phyloP scores from a whole-genome alignment of 148 eudicot genomes.

The Drosera capensis region DNA sequence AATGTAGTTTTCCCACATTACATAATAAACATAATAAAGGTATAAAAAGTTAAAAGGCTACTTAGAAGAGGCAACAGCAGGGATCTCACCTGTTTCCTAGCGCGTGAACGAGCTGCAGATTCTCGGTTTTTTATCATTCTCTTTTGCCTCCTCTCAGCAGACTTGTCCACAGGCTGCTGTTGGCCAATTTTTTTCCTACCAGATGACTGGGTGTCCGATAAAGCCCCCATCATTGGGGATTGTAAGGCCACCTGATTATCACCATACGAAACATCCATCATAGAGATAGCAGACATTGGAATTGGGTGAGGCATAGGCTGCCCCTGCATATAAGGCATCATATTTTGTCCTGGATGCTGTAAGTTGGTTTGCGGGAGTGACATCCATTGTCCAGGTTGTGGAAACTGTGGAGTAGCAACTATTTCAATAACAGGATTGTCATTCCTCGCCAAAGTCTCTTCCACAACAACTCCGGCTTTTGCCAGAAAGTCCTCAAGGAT shows the following conservation, averaged over 20 bases:
- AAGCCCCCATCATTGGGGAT: slow-evolving; percentile 55
- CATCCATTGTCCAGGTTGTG: slow-evolving; percentile 45
- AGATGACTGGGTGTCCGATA: slow-evolving; percentile 61
- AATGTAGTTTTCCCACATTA: slow-evolving; percentile 4
- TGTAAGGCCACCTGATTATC: slow-evolving; percentile 48
- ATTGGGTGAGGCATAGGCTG: too few species aligned
- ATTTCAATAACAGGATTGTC: slow-evolving; percentile 8
- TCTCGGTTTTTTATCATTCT: slow-evolving; percentile 96
- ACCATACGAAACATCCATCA: slow-evolving; percentile 33
- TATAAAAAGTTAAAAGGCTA: background rate
- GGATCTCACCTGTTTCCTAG: slow-evolving; percentile 83
- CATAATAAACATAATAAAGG: slow-evolving; percentile 7
- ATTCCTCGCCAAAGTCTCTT: slow-evolving; percentile 18
- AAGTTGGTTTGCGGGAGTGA: slow-evolving; percentile 11
- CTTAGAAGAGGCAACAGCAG: background rate
- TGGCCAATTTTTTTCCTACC: slow-evolving; percentile 62
- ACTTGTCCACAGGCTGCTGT: slow-evolving; percentile 66
- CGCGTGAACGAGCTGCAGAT: slow-evolving; percentile 96
- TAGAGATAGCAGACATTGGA: slow-evolving; percentile 35
- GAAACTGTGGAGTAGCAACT: slow-evolving; percentile 25
- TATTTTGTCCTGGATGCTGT: slow-evolving; percentile 31
- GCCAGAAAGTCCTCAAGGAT: slow-evolving; percentile 88
- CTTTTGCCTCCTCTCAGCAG: slow-evolving; percentile 93
- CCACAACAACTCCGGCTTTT: slow-evolving; percentile 74
- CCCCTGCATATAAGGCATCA: too few species aligned